Evolutionary conservation across 495 filamentous ascomycete species (phyloP).

Genomic region (Staphylotrichum longicolle): DNA sequence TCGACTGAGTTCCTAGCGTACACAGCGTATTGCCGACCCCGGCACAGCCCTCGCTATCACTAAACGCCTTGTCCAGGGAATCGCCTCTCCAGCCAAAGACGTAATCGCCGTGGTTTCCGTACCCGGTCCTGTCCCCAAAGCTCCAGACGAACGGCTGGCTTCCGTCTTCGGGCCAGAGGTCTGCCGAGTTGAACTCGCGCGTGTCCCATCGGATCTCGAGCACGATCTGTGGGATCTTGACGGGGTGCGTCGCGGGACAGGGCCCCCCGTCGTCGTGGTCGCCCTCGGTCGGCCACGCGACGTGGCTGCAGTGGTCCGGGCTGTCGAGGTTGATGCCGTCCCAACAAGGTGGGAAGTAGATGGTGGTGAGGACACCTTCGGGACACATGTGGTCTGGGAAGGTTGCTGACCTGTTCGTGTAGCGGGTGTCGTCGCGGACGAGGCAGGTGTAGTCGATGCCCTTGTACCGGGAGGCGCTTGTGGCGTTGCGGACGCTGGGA

Average conservation of each 20-base stretch:
- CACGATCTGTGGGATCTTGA: conserved; percentile 61
- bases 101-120: conserved; percentile 64
- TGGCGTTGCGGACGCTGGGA: conserved; percentile 1
- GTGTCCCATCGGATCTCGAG: conserved; percentile 61
- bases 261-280: conserved; percentile 46
- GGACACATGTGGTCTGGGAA: conserved; percentile 5
- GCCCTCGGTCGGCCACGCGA: conserved; percentile 20
- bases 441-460: conserved; percentile 6
- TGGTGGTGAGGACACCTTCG: background rate
- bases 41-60: background rate
- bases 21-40: background rate
- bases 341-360: conserved; percentile 4
- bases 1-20: background rate
- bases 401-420: background rate
- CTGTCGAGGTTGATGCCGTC: background rate
- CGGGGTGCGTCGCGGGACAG: conserved; percentile 61
- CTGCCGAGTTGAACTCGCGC: conserved; percentile 34
- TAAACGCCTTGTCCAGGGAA: conserved; percentile 38
- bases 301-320: background rate
- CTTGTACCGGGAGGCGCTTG: background rate
- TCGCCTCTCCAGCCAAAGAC: conserved; percentile 69
- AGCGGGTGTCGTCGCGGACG: background rate
- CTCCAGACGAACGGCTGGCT: conserved; percentile 30
- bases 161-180: conserved; percentile 34
- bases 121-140: conserved; percentile 25